Evolutionary conservation across 23 red algal genomes (phyloP).

Genomic region (Agarophyton chilense): DNA sequence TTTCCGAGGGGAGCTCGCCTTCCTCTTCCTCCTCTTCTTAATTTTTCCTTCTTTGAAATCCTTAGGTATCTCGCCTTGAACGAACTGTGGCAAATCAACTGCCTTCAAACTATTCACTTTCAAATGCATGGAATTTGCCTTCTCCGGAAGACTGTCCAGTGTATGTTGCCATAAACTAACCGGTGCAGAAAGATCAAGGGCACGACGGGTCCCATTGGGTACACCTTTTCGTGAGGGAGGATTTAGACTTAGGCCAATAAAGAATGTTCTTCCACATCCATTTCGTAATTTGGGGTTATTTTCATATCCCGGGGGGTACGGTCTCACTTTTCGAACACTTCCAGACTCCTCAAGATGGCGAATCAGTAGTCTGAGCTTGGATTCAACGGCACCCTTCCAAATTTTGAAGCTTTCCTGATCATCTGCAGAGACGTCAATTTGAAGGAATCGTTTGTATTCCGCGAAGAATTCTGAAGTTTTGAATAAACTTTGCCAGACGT

Average conservation of each 20-base stretch:
- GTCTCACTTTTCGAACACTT: constrained; percentile 62
- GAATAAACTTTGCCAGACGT: constrained; percentile 85
- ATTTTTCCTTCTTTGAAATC: constrained; percentile 22
- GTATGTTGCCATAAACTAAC: constrained; percentile 57
- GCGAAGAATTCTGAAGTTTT: constrained; percentile 86
- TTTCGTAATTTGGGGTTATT: constrained; percentile 32
- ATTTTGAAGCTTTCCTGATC: constrained; percentile 75
- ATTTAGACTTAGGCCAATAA: constrained; percentile 74
- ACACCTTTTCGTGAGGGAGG: constrained; percentile 24
- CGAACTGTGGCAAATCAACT: constrained; percentile 44
- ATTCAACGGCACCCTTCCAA: constrained; percentile 96
- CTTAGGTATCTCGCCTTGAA: constrained; percentile 20
- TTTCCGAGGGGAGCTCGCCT: neutral
- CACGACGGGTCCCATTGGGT: constrained; percentile 1
- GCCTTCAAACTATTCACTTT: constrained; percentile 36
- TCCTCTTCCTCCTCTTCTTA: constrained; percentile 60
- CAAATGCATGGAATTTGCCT: constrained; percentile 69
- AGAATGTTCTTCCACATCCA: constrained; percentile 79
- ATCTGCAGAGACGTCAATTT: constrained; percentile 87
- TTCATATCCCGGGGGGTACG: constrained; percentile 73
- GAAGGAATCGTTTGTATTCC: constrained; percentile 75
- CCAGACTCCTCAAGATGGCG: constrained; percentile 83
- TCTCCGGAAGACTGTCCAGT: constrained; percentile 49
- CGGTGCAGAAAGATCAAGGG: constrained; percentile 59
- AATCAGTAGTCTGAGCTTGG: constrained; percentile 82